Evolutionary conservation across 2,329 filamentous ascomycete species (phyloP).

Genomic region (Eutypella sp.): DNA sequence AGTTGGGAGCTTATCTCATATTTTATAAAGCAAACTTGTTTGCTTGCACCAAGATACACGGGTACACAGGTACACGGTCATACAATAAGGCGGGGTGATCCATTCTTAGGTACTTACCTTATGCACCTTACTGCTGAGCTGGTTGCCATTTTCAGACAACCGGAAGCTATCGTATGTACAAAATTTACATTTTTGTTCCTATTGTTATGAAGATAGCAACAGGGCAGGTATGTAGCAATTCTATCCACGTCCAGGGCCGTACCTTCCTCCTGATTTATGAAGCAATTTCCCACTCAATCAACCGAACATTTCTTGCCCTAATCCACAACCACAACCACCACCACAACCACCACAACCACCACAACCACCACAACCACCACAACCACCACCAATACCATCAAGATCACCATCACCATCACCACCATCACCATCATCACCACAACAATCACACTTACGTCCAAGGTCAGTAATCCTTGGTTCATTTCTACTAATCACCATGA

Average conservation of each 20-base stretch:
- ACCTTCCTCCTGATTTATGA: too few species aligned
- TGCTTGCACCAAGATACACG: not conserved
- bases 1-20: not conserved
- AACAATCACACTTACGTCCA: not conserved
- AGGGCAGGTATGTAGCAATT: too few species aligned
- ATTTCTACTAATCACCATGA: not conserved
- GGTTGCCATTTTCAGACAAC: too few species aligned
- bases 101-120: too few species aligned
- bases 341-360: not conserved
- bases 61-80: not conserved
- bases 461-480: not conserved
- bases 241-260: too few species aligned
- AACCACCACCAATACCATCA: not conserved
- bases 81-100: too few species aligned
- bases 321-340: not conserved
- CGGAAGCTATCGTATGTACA: too few species aligned
- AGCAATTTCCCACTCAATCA: not conserved
- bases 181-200: too few species aligned
- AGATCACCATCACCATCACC: not conserved
- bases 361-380: not conserved
- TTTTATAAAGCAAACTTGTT: not conserved
- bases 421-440: not conserved
- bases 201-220: too few species aligned
- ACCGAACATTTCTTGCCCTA: not conserved
- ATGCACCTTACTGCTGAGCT: too few species aligned